Evolutionary conservation across 1,139 yeast genomes (phyloP).

Genomic region (Saccharomyces hybrid): DNA sequence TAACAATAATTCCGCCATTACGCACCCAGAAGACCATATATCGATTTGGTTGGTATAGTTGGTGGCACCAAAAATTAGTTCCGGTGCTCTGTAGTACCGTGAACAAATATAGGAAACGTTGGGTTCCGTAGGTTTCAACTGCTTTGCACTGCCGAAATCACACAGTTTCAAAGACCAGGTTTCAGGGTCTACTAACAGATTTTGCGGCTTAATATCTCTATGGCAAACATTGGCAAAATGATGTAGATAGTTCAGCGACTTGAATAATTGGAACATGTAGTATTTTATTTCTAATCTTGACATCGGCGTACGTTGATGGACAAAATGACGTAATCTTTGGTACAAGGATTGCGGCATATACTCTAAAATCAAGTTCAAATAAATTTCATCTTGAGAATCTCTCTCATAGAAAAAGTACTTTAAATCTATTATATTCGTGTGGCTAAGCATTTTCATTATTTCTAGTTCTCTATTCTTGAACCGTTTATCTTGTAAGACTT

Average conservation of each 20-base stretch:
- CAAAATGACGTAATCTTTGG: slow-evolving; percentile 80
- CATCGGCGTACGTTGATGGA: slow-evolving; percentile 67
- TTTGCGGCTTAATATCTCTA: slow-evolving; percentile 95
- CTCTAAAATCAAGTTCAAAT: slow-evolving; percentile 81
- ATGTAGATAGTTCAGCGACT: slow-evolving; percentile 89
- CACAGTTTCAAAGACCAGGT: slow-evolving; percentile 81
- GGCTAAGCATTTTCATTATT: slow-evolving; percentile 80
- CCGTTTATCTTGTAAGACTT: slow-evolving; percentile 89
- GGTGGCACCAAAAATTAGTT: slow-evolving; percentile 82
- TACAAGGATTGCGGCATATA: slow-evolving; percentile 91
- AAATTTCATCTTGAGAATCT: slow-evolving; percentile 46
- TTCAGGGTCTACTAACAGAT: slow-evolving; percentile 77
- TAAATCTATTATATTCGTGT: slow-evolving; percentile 80
- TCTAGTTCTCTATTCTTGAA: slow-evolving; percentile 95
- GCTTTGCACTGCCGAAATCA: slow-evolving; percentile 98
- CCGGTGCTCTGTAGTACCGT: slow-evolving; percentile 93
- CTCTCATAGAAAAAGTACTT: slow-evolving; percentile 83
- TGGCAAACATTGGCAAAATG: slow-evolving; percentile 81
- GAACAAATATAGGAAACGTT: slow-evolving; percentile 95
- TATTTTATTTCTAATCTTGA: slow-evolving; percentile 84
- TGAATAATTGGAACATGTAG: slow-evolving; percentile 83
- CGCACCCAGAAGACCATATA: slow-evolving; percentile 97
- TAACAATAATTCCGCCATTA: slow-evolving; percentile 88
- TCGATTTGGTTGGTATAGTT: slow-evolving; percentile 95
- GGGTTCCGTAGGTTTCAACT: slow-evolving; percentile 80